Conservation (phyloP, 2,329 filamentous ascomycete genomes). For the Aspergillus quadricinctus region DNA sequence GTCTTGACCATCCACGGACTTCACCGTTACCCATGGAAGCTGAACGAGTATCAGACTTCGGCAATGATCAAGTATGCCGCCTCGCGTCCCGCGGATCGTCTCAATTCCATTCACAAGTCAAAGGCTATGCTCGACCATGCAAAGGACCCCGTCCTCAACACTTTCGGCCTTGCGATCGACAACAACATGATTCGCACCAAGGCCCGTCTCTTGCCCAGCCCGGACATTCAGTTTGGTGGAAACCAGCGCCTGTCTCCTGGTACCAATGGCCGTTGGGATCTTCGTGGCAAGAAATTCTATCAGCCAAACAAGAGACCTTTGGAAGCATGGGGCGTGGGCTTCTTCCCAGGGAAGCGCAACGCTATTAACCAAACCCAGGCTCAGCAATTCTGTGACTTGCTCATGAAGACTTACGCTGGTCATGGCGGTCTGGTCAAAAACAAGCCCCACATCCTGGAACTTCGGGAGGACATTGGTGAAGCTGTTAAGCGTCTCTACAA, state of each 20-base stretch:
- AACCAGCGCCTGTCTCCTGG: constrained; percentile 56
- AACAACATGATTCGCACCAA: constrained; percentile 60
- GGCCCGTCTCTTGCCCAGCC: constrained; percentile 67
- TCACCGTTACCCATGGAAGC: constrained; percentile 56
- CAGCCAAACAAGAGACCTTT: constrained; percentile 60
- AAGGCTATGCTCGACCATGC: constrained; percentile 64
- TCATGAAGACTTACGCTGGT: constrained; percentile 55
- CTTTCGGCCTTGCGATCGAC: constrained; percentile 71
- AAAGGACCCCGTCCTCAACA: constrained; percentile 63
- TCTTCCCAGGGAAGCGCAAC: constrained; percentile 56
- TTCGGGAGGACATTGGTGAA: constrained; percentile 46
- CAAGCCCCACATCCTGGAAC: constrained; percentile 43
- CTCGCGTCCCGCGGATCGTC: constrained; percentile 66
- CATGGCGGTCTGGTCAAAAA: constrained; percentile 57
- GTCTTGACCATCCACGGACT: constrained; percentile 49
- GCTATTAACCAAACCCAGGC: constrained; percentile 42
- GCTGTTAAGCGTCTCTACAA: constrained; percentile 56
- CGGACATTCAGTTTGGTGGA: constrained; percentile 64
- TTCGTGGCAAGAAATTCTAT: constrained; percentile 76
- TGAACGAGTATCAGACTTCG: constrained; percentile 62
- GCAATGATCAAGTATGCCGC: constrained; percentile 94
- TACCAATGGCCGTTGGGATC: constrained; percentile 75
- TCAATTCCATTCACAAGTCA: constrained; percentile 62
- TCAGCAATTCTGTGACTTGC: constrained; percentile 55
- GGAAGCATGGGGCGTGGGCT: constrained; percentile 69